These are phyloP conservation scores for Fraxinus albicans DNA, from an alignment of 305 asterid species.

Conservation along the genomic window DNA sequence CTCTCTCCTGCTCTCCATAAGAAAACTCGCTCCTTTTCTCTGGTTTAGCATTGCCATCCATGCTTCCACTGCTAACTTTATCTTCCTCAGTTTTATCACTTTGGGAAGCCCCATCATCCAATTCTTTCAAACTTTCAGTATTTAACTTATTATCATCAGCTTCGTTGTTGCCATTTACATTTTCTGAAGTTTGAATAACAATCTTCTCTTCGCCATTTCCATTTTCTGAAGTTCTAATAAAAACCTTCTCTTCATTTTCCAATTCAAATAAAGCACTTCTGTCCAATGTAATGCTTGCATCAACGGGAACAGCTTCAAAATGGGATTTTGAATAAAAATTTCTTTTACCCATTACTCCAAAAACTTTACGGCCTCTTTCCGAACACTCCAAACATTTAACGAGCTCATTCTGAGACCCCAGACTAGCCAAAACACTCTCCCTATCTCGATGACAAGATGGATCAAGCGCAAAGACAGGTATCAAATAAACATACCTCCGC, in stretches of 20 bases:
- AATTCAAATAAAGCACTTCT: constrained; percentile 22
- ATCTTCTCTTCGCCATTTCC: constrained; percentile 5
- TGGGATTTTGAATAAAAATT: constrained; percentile 26
- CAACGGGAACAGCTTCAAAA: constrained; percentile 27
- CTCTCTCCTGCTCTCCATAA: constrained; percentile 66
- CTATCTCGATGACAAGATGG: constrained; percentile 78
- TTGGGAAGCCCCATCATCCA: constrained; percentile 24
- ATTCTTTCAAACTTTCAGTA: constrained; percentile 20
- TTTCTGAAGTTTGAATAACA: constrained; percentile 20
- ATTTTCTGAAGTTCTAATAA: constrained; percentile 18
- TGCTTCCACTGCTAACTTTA: constrained; percentile 23
- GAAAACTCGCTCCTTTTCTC: constrained; percentile 45
- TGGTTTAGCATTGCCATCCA: constrained; percentile 11
- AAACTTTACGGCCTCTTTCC: constrained; percentile 80
- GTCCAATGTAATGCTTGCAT: constrained; percentile 3
- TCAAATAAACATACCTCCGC: constrained; percentile 80
- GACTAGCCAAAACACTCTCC: constrained; percentile 81
- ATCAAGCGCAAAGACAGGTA: constrained; percentile 88
- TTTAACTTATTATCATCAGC: constrained; percentile 8
- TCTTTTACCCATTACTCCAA: constrained; percentile 69
- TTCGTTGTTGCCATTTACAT: constrained; percentile 9
- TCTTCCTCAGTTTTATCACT: constrained; percentile 31
- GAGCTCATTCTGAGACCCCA: constrained; percentile 70
- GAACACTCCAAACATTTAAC: constrained; percentile 83
- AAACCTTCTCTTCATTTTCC: constrained; percentile 3